Conservation (phyloP, 2,329 filamentous ascomycete genomes). For the Phyllosticta citrichinensis region DNA sequence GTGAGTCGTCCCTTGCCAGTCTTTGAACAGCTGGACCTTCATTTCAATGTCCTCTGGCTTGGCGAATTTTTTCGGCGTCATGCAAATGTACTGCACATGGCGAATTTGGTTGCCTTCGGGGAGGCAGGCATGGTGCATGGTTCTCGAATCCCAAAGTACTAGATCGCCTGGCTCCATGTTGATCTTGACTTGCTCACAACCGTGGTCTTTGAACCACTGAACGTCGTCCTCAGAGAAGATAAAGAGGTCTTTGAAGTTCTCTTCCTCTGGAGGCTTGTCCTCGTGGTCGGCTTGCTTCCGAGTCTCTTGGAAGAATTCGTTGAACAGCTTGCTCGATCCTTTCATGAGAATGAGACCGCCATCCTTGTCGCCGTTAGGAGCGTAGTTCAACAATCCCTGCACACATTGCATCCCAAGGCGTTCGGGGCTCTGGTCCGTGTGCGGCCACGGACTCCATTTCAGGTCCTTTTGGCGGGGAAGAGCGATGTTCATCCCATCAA, state of each 20-base stretch:
- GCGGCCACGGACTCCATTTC: conserved; percentile 35
- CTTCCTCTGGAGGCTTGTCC: conserved; percentile 19
- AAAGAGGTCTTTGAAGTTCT: conserved; percentile 29
- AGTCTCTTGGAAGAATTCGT: conserved; percentile 23
- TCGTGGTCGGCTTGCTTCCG: conserved; percentile 15
- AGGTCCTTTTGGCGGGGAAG: conserved; percentile 32
- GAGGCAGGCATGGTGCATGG: conserved; percentile 33
- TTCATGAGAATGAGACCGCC: conserved; percentile 40
- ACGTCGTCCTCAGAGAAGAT: conserved; percentile 35
- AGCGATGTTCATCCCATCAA: conserved; percentile 33
- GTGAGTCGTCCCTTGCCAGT: neutral
- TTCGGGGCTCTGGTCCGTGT: conserved; percentile 34
- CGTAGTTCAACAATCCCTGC: conserved; percentile 36
- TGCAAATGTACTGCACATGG: conserved; percentile 6
- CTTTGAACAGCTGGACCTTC: conserved; percentile 14
- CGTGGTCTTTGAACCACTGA: conserved; percentile 32
- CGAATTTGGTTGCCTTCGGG: conserved; percentile 24
- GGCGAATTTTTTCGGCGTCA: conserved; percentile 5
- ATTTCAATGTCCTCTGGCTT: conserved; percentile 11
- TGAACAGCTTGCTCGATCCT: conserved; percentile 22
- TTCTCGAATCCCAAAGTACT: conserved; percentile 38
- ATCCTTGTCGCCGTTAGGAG: conserved; percentile 37
- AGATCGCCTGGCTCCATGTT: conserved; percentile 34
- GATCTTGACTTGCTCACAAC: conserved; percentile 32
- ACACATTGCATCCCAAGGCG: conserved; percentile 33